These are phyloP conservation scores for Fraxinus cuspidata DNA, from an alignment of 257 asterid species.

Conservation along the genomic window DNA sequence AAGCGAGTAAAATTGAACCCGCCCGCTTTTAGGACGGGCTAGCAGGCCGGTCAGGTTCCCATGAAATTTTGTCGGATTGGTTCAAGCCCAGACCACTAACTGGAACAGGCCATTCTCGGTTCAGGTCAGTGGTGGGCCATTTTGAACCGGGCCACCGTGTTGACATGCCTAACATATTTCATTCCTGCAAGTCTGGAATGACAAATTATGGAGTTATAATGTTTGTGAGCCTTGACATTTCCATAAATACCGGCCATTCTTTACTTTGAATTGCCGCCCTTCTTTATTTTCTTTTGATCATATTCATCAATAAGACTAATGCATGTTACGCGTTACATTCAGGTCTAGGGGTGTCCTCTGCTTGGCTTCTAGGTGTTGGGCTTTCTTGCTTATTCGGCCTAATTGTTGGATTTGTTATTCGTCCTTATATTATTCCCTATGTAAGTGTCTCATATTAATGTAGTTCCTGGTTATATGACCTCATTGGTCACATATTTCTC, in stretches of 20 bases:
- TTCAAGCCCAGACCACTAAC: too few relatives aligned
- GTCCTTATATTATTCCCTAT: slow-evolving; percentile 59
- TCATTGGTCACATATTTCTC: slow-evolving; percentile 18
- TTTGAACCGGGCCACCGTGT: too few relatives aligned
- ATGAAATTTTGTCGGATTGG: too few relatives aligned
- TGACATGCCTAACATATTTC: too few relatives aligned
- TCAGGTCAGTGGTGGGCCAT: too few relatives aligned
- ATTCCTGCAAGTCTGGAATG: neutral
- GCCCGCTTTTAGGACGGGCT: too few relatives aligned
- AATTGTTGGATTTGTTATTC: slow-evolving; percentile 61
- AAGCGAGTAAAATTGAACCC: too few relatives aligned
- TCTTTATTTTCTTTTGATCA: neutral
- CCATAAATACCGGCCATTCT: neutral
- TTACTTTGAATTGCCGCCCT: neutral
- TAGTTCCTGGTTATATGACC: neutral
- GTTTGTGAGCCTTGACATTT: neutral
- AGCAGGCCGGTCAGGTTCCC: too few relatives aligned
- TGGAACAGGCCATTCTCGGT: too few relatives aligned
- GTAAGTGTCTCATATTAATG: slow-evolving; percentile 48
- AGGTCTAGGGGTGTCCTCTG: slow-evolving; percentile 57
- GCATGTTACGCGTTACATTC: slow-evolving; percentile 20
- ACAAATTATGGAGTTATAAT: neutral
- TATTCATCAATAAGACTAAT: slow-evolving; percentile 8
- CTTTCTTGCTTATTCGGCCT: slow-evolving; percentile 65
- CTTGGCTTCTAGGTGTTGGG: slow-evolving; percentile 59